Evolutionary conservation across 495 filamentous ascomycete species (phyloP).

Genomic region (Bathelium albidoporum): DNA sequence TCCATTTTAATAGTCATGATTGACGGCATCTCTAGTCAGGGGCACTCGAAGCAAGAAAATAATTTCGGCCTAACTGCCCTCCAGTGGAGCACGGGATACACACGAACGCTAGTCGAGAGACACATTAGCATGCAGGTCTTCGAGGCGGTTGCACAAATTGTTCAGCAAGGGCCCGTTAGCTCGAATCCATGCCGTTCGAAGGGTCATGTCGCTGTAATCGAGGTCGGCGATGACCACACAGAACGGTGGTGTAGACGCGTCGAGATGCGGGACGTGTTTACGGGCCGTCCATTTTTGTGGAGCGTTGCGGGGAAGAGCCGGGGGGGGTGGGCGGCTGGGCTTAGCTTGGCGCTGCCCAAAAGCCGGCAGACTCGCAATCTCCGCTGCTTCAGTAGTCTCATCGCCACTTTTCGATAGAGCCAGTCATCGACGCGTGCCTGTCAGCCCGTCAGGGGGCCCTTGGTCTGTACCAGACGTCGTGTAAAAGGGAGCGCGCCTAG

Average conservation of each 20-base stretch:
- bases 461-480: background rate
- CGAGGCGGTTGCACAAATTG: background rate
- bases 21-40: background rate
- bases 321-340: background rate
- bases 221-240: background rate
- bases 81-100: background rate
- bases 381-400: background rate
- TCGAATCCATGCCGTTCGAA: too few relatives aligned
- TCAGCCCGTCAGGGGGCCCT: background rate
- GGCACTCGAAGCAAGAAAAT: background rate
- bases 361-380: background rate
- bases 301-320: background rate
- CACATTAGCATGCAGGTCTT: background rate
- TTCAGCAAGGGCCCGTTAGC: background rate
- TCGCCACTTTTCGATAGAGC: background rate
- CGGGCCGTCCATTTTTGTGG: slow-evolving; percentile 1
- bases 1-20: background rate
- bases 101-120: background rate
- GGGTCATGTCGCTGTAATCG: slow-evolving; percentile 2
- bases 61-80: background rate
- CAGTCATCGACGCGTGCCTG: background rate
- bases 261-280: slow-evolving; percentile 1
- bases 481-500: background rate
- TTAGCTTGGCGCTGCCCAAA: background rate
- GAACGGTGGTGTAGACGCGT: slow-evolving; percentile 1